Evolutionary conservation across 352 stramenopile species (phyloP), one percentile per base, ranked within the genome.

Genomic region (Globisporangium heterothallicum): DNA sequence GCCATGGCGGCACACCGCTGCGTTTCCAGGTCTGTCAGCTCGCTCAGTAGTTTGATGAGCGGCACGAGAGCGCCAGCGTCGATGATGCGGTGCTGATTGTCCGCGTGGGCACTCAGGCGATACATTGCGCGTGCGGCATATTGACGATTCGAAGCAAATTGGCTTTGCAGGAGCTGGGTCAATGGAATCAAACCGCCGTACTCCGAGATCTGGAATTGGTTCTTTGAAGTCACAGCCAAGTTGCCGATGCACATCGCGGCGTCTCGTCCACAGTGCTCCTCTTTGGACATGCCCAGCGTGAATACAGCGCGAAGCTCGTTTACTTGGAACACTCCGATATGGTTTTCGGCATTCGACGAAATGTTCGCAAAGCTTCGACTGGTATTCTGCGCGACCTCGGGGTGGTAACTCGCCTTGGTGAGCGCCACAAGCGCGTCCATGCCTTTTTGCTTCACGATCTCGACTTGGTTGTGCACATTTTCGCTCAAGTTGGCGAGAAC

Each of bases 211-310:
- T 88, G 70, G 6, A 79, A 57, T 61, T 98, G 94, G 58, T 94
- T 97, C 54, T 96, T 84, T 21, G 75, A 42, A 6, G 83, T 94
- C 24, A 97, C 83, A 1, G 96, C 88, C 55, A 99, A 56, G 61
- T 99, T 99, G 26, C 89, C 90, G 16, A 98, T 74, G 30, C 92
- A 86, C 62, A 98, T 91, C 0, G 92, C 83, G 10, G 87, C 88
- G 61, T 98, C 88, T n/a, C 87, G 78, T 0, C 86, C 84, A 56
- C 88, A 97, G 12, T 80, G 60, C 41, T 98, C 88, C 34, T 97
- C 87, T 0, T 56, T 54, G 9, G 66, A 92, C 57, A 63, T 70
- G 0, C 64, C 83, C 27, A 97, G 63, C 29, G 64, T 74, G 54
- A 95, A 92, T 43, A 96, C 51, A 0, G 86, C 80, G 2, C 76